Evolutionary conservation across 2,329 filamentous ascomycete species (phyloP).

Genomic region (Ceratocystis alfenasii): DNA sequence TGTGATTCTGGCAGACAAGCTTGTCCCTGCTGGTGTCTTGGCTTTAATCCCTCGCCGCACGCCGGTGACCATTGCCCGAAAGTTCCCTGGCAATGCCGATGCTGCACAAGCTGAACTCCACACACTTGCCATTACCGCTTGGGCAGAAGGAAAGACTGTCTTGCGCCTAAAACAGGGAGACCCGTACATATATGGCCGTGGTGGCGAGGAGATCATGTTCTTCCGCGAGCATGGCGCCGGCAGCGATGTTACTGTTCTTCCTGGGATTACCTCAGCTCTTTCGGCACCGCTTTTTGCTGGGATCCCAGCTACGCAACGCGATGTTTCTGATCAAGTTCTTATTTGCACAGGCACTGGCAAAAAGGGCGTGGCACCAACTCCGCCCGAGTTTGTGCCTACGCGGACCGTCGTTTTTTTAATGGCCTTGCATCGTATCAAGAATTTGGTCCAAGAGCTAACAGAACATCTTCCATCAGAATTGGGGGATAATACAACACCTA

Average conservation of each 20-base stretch:
- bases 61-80: constrained; percentile 81
- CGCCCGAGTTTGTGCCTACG: constrained; percentile 62
- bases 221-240: constrained; percentile 62
- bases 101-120: constrained; percentile 83
- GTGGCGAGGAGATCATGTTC: constrained; percentile 81
- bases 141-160: constrained; percentile 58
- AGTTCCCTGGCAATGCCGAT: constrained; percentile 96
- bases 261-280: constrained; percentile 80
- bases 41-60: constrained; percentile 84
- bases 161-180: constrained; percentile 91
- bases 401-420: constrained; percentile 90
- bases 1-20: constrained; percentile 73
- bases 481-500: constrained; percentile 24
- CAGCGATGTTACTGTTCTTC: constrained; percentile 57
- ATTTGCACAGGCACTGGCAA: constrained; percentile 94
- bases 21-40: constrained; percentile 72
- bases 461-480: constrained; percentile 28
- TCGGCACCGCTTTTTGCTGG: constrained; percentile 78
- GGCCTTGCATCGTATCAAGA: constrained; percentile 74
- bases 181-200: constrained; percentile 89
- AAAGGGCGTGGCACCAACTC: constrained; percentile 71
- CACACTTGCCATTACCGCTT: constrained; percentile 59
- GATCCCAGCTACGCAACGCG: constrained; percentile 79
- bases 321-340: constrained; percentile 81
- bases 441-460: constrained; percentile 61